These are phyloP conservation scores for Cochlearia excelsa DNA, from an alignment of 345 rosid species.

Conservation along the genomic window DNA sequence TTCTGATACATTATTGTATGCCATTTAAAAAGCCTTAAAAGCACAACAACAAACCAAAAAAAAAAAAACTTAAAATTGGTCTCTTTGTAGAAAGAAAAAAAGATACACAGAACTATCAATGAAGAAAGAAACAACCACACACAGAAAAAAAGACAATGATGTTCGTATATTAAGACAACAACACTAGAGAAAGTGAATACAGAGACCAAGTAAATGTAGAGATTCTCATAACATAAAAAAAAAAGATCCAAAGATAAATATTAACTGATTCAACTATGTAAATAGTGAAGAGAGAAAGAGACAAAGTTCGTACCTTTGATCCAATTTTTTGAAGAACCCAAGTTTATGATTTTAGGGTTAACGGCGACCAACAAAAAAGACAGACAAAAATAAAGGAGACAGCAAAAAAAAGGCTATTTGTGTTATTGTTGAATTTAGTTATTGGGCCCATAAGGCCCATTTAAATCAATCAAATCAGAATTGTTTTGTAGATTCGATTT, in stretches of 20 bases:
- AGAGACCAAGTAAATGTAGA: background rate
- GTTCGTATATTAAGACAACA: constrained; percentile 1
- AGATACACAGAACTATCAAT: no score
- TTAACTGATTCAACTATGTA: background rate
- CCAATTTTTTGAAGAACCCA: constrained; percentile 1
- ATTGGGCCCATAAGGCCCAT: constrained; percentile 10
- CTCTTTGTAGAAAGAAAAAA: no score
- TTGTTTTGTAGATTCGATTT: background rate
- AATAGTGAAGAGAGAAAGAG: background rate
- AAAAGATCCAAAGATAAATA: background rate
- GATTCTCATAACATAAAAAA: background rate
- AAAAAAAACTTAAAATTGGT: background rate
- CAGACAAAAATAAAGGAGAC: no score
- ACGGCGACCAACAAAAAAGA: background rate
- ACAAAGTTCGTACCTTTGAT: constrained; percentile 24
- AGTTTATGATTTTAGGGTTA: constrained; percentile 30
- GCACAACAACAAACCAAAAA: background rate
- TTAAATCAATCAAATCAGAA: background rate
- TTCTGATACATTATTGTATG: constrained; percentile 36
- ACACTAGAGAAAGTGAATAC: background rate
- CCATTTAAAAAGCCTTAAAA: constrained; percentile 38
- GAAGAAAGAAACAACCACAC: background rate
- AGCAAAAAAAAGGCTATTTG: background rate
- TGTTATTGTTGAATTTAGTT: no score
- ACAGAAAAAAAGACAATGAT: background rate